A percentile compares a stretch with the other conserved stretches of the same genome.
These are phyloP conservation scores for Trichomonascaceae sp. DNA, from an alignment of 1,139 yeast species.

Conservation along the genomic window DNA sequence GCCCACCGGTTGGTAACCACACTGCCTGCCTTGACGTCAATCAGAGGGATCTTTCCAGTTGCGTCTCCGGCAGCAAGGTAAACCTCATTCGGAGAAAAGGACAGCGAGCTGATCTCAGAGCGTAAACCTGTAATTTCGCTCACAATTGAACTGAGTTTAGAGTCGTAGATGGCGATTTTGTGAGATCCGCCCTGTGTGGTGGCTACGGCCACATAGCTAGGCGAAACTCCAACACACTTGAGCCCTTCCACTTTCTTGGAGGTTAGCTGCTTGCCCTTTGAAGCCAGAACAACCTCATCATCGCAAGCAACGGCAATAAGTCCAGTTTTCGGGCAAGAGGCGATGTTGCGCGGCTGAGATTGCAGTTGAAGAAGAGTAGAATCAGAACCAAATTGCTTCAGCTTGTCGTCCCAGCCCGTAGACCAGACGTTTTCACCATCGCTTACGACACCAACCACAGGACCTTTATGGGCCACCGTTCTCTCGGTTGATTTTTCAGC, in stretches of 20 bases:
- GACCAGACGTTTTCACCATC: conserved; percentile 31
- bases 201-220: conserved; percentile 18
- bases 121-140: conserved; percentile 38
- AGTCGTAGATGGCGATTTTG: conserved; percentile 12
- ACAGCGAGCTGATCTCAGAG: conserved; percentile 47
- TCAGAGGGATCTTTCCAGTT: conserved; percentile 70
- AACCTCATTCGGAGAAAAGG: conserved; percentile 59
- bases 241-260: conserved; percentile 6
- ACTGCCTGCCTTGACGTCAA: conserved; percentile 39
- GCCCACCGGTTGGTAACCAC: conserved; percentile 88
- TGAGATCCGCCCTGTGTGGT: conserved; percentile 10
- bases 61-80: conserved; percentile 76
- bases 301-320: conserved; percentile 37
- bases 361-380: conserved; percentile 25
- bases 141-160: conserved; percentile 7
- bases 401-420: conserved; percentile 83
- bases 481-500: conserved; percentile 3
- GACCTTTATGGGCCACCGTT: conserved; percentile 12
- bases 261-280: conserved; percentile 11
- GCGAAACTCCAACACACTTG: conserved; percentile 19
- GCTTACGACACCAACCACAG: conserved; percentile 25
- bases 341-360: conserved; percentile 53
- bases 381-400: conserved; percentile 33
- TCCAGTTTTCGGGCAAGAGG: conserved; percentile 21
- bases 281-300: conserved; percentile 25